phyloP scores from a whole-genome alignment of 2,329 filamentous ascomycete species.

The Fusarium circinatum region DNA sequence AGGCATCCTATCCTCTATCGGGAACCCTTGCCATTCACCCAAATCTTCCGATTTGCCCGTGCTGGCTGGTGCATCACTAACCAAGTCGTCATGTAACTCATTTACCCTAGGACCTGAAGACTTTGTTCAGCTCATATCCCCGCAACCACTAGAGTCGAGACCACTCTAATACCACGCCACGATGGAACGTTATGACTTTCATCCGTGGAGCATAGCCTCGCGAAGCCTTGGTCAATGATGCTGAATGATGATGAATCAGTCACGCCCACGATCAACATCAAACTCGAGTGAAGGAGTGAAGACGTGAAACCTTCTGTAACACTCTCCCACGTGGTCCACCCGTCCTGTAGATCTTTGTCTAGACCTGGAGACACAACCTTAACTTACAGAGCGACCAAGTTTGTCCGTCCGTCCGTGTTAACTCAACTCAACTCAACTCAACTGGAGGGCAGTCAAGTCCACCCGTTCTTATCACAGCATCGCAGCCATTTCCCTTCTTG shows the following conservation, averaged over 20 bases:
- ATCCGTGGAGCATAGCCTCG: background rate
- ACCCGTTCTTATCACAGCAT: slow-evolving; percentile 15
- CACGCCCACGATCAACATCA: slow-evolving; percentile 26
- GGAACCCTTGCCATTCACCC: slow-evolving; percentile 7
- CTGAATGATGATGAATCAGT: background rate
- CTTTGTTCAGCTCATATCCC: slow-evolving; percentile 3
- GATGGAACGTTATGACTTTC: slow-evolving; percentile 1
- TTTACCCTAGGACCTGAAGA: slow-evolving; percentile 5
- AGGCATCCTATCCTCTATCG: slow-evolving; percentile 19
- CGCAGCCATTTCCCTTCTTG: slow-evolving; percentile 21
- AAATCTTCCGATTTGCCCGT: slow-evolving; percentile 26
- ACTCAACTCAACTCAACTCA: background rate
- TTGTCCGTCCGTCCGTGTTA: background rate
- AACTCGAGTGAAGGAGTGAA: slow-evolving; percentile 3
- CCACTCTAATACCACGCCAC: slow-evolving; percentile 21
- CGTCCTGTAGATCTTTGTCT: slow-evolving; percentile 14
- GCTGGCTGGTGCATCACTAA: background rate
- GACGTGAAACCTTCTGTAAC: slow-evolving; percentile 25
- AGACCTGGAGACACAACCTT: slow-evolving; percentile 12
- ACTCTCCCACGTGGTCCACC: slow-evolving; percentile 36
- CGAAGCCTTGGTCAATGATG: background rate
- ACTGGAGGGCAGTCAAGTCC: background rate
- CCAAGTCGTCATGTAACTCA: background rate
- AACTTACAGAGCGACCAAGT: background rate
- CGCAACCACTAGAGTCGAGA: slow-evolving; percentile 12